These are phyloP conservation scores for Neurospora sp. DNA, from an alignment of 495 filamentous ascomycete genomes.

Conservation along the genomic window DNA sequence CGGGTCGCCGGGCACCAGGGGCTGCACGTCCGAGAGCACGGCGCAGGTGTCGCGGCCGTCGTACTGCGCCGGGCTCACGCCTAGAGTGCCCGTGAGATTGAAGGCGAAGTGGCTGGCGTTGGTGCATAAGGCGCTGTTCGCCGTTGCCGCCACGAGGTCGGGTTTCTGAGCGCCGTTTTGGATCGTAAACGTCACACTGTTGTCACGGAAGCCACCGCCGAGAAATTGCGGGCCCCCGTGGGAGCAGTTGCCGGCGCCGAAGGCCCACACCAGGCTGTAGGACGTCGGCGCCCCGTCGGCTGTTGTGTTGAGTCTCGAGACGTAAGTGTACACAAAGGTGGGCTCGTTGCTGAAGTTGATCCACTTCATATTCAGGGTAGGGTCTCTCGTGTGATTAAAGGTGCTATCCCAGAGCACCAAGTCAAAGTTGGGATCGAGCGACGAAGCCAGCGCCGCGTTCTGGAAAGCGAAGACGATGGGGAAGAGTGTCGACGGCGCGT, in stretches of 20 bases:
- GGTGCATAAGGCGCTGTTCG: neutral
- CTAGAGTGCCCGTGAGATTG: conserved; percentile 18
- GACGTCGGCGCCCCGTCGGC: neutral
- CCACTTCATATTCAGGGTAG: neutral
- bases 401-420: conserved; percentile 4
- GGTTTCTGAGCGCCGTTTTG: conserved; percentile 9
- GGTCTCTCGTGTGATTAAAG: conserved; percentile 5
- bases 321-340: conserved; percentile 10
- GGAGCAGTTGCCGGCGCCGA: conserved; percentile 13
- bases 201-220: neutral
- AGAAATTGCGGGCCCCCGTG: neutral
- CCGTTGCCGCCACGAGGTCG: conserved; percentile 22
- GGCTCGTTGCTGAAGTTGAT: conserved; percentile 15
- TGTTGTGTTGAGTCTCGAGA: conserved; percentile 5
- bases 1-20: no score
- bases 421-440: conserved; percentile 7
- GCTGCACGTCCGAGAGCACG: conserved; percentile 4
- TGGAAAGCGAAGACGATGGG: conserved; percentile 34
- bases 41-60: conserved; percentile 15
- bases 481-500: conserved; percentile 22
- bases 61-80: conserved; percentile 4
- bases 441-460: conserved; percentile 20
- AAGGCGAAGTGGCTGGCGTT: conserved; percentile 10
- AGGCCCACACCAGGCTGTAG: conserved; percentile 13
- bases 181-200: conserved; percentile 10